Conservation (phyloP, 495 filamentous ascomycete species). For the Aspergillus haitiensis region DNA sequence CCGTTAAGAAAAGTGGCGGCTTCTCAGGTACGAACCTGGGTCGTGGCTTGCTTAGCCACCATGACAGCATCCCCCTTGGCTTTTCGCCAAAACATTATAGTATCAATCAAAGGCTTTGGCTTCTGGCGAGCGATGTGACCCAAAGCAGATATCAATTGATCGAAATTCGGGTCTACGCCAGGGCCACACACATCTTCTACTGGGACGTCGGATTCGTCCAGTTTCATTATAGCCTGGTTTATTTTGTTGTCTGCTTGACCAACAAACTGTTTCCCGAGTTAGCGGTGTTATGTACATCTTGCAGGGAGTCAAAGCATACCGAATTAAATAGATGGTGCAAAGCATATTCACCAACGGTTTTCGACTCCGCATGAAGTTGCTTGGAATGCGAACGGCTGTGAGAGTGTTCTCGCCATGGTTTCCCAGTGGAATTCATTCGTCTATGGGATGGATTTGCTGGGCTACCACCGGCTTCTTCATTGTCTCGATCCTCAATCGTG, state of each 20-base stretch:
- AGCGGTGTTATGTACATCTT: constrained; percentile 12
- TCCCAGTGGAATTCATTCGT: constrained; percentile 56
- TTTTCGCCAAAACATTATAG: constrained; percentile 96
- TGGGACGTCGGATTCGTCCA: constrained; percentile 71
- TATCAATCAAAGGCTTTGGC: constrained; percentile 93
- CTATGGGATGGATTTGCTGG: constrained; percentile 34
- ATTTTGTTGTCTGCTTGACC: constrained; percentile 93
- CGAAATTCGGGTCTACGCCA: constrained; percentile 85
- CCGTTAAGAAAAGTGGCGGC: background rate
- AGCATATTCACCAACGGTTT: constrained; percentile 94
- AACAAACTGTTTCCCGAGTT: constrained; percentile 46
- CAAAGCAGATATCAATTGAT: constrained; percentile 89
- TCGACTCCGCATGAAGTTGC: constrained; percentile 69
- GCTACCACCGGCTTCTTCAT: constrained; percentile 27
- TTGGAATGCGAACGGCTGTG: constrained; percentile 85
- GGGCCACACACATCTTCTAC: constrained; percentile 89
- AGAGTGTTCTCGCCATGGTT: constrained; percentile 64
- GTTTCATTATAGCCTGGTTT: constrained; percentile 72
- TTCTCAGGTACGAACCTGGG: constrained; percentile 50
- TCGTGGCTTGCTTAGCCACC: constrained; percentile 58
- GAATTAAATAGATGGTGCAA: constrained; percentile 95
- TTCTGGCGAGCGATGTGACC: constrained; percentile 92
- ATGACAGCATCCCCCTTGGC: constrained; percentile 85
- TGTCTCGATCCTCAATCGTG: constrained; percentile 46
- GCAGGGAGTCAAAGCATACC: constrained; percentile 44